These are phyloP conservation scores for Stygiomarasmius scandens DNA, from an alignment of 1,284 basidiomycete genomes.

Conservation along the genomic window DNA sequence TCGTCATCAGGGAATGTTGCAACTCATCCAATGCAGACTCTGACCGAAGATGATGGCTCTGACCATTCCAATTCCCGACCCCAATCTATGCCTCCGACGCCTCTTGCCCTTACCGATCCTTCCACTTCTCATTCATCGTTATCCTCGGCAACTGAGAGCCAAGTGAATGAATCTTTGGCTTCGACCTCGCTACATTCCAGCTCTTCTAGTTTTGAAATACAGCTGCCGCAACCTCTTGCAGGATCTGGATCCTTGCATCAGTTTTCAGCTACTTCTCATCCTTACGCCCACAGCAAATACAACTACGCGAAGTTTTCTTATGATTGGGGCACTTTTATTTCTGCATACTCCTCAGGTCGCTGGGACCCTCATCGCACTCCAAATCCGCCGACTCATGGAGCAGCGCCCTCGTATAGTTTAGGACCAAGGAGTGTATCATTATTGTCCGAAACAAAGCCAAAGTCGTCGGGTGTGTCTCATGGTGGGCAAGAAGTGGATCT, in stretches of 20 bases:
- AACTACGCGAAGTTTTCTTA: slow-evolving; percentile 26
- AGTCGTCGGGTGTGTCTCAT: not conserved
- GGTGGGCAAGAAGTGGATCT: not conserved
- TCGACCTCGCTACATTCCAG: not conserved
- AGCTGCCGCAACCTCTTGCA: not conserved
- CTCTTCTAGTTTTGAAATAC: not conserved
- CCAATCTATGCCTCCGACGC: slow-evolving; percentile 12
- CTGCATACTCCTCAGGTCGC: slow-evolving; percentile 73
- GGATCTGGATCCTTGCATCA: not conserved
- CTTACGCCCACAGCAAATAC: slow-evolving; percentile 1
- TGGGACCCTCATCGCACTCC: slow-evolving; percentile 84
- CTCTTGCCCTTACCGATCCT: slow-evolving; percentile 5
- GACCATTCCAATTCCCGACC: slow-evolving; percentile 12
- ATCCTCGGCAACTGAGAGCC: not conserved
- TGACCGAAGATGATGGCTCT: slow-evolving; percentile 17
- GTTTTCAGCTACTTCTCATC: not conserved
- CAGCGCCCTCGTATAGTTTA: not conserved
- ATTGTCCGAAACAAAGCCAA: not conserved
- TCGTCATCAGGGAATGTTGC: not conserved
- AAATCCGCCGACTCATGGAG: slow-evolving; percentile 48
- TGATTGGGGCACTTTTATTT: slow-evolving; percentile 79
- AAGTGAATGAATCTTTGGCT: not conserved
- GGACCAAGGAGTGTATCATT: not conserved
- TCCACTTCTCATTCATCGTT: not conserved
- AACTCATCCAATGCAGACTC: slow-evolving; percentile 12